Percentiles rank a stretch among this genome's conserved stretches.
Evolutionary conservation across 768 basidiomycete genomes (phyloP).

Genomic region (Tylopilus sp.): DNA sequence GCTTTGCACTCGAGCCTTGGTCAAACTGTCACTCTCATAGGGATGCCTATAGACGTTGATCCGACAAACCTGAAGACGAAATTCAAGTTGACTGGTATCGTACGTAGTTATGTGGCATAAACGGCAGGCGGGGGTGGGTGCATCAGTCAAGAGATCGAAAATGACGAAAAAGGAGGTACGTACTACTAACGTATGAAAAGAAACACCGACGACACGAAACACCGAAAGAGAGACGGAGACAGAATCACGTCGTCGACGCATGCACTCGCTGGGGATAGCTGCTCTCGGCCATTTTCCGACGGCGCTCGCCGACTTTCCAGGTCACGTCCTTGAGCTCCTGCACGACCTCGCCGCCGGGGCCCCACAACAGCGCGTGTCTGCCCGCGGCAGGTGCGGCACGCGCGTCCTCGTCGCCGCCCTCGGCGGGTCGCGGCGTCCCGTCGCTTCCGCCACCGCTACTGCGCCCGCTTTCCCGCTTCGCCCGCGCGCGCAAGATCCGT

Average conservation of each 20-base stretch:
- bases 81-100: background rate
- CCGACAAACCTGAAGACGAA: background rate
- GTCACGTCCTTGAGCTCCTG: constrained; percentile 85
- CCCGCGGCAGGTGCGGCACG: background rate
- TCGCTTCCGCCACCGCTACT: background rate
- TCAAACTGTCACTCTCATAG: too few species aligned
- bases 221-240: too few species aligned
- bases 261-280: too few species aligned
- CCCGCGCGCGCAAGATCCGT: constrained; percentile 59
- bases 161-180: background rate
- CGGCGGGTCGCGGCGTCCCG: too few species aligned
- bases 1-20: too few species aligned
- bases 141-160: too few species aligned
- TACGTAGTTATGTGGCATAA: background rate
- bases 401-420: constrained; percentile 19
- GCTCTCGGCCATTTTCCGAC: constrained; percentile 46
- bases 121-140: too few species aligned
- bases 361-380: constrained; percentile 53
- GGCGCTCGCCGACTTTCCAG: constrained; percentile 76
- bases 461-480: constrained; percentile 31
- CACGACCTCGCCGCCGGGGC: constrained; percentile 75
- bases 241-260: background rate
- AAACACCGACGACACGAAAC: background rate
- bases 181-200: background rate
- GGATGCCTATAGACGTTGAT: background rate